Base-by-base conservation (phyloP, 768 basidiomycete species). In the Antrodiella citrinella region DNA sequence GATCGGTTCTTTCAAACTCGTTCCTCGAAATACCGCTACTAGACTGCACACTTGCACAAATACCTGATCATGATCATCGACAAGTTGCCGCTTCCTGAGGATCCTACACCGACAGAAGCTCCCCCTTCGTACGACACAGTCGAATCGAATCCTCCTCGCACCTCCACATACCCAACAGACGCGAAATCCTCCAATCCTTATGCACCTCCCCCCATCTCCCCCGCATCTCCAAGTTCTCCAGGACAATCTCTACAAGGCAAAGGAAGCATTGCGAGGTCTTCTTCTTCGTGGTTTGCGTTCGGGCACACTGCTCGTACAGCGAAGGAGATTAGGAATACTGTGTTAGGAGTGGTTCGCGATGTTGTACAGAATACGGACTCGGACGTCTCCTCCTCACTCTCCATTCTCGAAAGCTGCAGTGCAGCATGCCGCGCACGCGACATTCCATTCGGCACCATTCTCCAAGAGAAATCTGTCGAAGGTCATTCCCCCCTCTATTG, bases 401-500 rank as follows among this genome's bases (percentile, higher is more conserved):
- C 73, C 20, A 74, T 86, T 18, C 72, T 88, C 7, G 71, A 74
- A 25, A 80, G 78, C 58, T 88, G 86, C 56, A 72, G 75, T 2
- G 78, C 79, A 10, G 81, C 81, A 0, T 86, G 85, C 56, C 57
- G 61, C 7, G 60, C 71, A 0, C 70, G 80, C 30, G 65, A 64
- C 15, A 54, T 86, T 1, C 72, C 75, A 3, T 67, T 86, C 30
- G 71, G 80, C 0, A 51, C 68, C 0, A 57, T 88, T 7, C 66
- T 88, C 0, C 85, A 86, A 57, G 79, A 85, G 42, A 73, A 65
- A 23, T 78, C 69, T 7, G 78, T 86, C 30, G 86, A 86, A 56
- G 70, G 68, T 0, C 83, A 81, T 57, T 79, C 80, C 0, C 80
- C 83, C 0, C 55, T 88, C 2, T 87, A 87, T 59, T 88, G 86